A percentile compares a stretch with the other conserved stretches of the same genome.
These are phyloP conservation scores for Nakazawaea ernobii DNA, from an alignment of 805 yeast species.

Conservation along the genomic window DNA sequence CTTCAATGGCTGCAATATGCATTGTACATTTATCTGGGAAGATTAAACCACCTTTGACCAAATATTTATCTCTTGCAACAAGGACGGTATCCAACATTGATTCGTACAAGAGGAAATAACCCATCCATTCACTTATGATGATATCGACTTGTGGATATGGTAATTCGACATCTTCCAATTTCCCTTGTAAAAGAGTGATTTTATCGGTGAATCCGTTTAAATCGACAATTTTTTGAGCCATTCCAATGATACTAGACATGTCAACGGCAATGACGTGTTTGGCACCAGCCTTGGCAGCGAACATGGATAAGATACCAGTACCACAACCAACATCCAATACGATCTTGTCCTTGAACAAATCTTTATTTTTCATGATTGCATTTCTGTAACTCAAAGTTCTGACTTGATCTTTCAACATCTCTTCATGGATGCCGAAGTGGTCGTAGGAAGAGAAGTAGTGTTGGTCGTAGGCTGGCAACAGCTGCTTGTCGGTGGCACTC, in stretches of 20 bases:
- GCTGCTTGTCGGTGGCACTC: constrained; percentile 63
- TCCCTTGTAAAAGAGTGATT: constrained; percentile 86
- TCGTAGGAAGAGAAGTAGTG: constrained; percentile 95
- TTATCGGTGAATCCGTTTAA: constrained; percentile 81
- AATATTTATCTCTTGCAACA: constrained; percentile 87
- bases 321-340: constrained; percentile 99
- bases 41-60: constrained; percentile 78
- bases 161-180: constrained; percentile 84
- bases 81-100: constrained; percentile 97
- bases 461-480: constrained; percentile 72
- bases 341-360: constrained; percentile 84
- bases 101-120: constrained; percentile 91
- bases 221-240: constrained; percentile 86
- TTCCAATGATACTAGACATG: constrained; percentile 92
- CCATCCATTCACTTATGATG: constrained; percentile 99
- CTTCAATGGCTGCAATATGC: constrained; percentile 89
- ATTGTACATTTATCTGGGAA: constrained; percentile 92
- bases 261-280: constrained; percentile 97
- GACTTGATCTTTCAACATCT: constrained; percentile 93
- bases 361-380: constrained; percentile 86
- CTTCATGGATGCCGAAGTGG: constrained; percentile 97
- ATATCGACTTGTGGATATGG: constrained; percentile 91
- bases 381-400: constrained; percentile 89
- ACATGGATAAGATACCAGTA: constrained; percentile 95
- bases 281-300: constrained; percentile 98